Conservation (phyloP, 23 red algal genomes). For the Gracilaria caudata region DNA sequence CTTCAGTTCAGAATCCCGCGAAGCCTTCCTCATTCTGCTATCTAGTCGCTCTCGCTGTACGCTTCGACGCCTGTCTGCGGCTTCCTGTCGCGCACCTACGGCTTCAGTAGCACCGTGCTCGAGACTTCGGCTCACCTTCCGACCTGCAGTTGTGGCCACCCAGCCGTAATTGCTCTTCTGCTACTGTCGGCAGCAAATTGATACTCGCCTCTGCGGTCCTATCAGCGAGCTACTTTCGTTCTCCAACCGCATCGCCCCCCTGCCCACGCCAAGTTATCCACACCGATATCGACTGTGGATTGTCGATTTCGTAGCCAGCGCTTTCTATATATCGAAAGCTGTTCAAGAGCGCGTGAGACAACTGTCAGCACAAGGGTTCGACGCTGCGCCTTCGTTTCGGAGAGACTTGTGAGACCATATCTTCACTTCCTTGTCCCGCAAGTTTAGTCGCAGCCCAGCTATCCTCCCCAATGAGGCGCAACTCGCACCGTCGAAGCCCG, state of each 20-base stretch:
- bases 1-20: no score
- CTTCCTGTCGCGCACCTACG: no score
- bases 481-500: conserved; percentile 4
- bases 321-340: not conserved
- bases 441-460: not conserved
- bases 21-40: no score
- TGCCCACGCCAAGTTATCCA: not conserved
- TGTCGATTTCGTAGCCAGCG: not conserved
- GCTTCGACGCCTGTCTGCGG: no score
- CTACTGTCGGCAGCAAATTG: no score
- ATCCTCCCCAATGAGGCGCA: not conserved
- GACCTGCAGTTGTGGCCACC: no score
- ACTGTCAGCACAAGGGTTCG: not conserved
- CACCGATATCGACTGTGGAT: not conserved
- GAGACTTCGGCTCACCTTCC: no score
- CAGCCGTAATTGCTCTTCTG: no score
- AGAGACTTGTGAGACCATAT: not conserved
- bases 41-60: no score
- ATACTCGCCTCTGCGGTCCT: no score
- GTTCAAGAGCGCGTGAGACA: not conserved
- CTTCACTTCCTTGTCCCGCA: not conserved
- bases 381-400: not conserved
- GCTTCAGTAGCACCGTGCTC: no score
- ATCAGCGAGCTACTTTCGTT: not conserved
- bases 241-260: not conserved